Evolutionary conservation across 306 rosid species (phyloP).

Genomic region (Carpinus viminea): DNA sequence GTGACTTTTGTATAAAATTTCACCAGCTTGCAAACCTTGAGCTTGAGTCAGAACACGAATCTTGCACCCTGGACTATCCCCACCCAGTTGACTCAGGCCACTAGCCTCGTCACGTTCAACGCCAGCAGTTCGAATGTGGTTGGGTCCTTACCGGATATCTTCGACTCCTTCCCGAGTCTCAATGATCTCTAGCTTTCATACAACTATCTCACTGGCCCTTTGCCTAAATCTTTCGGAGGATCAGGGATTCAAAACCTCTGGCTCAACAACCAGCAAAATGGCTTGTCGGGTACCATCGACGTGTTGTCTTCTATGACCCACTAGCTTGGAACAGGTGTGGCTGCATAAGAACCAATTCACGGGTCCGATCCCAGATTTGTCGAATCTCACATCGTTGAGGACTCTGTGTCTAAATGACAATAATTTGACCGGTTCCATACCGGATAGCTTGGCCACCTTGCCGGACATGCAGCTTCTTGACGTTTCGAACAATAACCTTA

Average conservation of each 20-base stretch:
- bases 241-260: conserved; percentile 56
- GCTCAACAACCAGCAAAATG: conserved; percentile 73
- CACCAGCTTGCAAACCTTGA: conserved; percentile 45
- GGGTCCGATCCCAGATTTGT: conserved; percentile 64
- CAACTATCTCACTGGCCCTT: conserved; percentile 66
- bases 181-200: conserved; percentile 61
- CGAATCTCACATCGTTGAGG: conserved; percentile 51
- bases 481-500: conserved; percentile 60
- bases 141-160: conserved; percentile 61
- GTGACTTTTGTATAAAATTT: no score
- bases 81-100: conserved; percentile 39
- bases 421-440: conserved; percentile 59
- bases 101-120: conserved; percentile 37
- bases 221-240: conserved; percentile 52
- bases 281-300: conserved; percentile 55
- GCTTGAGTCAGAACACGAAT: conserved; percentile 36
- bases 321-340: conserved; percentile 70
- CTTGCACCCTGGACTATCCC: conserved; percentile 62
- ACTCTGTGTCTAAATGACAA: conserved; percentile 46
- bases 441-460: conserved; percentile 43
- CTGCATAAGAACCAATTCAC: conserved; percentile 68
- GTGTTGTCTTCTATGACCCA: conserved; percentile 58
- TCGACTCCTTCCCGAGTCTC: conserved; percentile 44
- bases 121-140: conserved; percentile 40
- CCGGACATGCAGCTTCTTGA: conserved; percentile 51